Evolutionary conservation across 2,329 filamentous ascomycete species (phyloP).

Genomic region (Ophiostoma sp.): DNA sequence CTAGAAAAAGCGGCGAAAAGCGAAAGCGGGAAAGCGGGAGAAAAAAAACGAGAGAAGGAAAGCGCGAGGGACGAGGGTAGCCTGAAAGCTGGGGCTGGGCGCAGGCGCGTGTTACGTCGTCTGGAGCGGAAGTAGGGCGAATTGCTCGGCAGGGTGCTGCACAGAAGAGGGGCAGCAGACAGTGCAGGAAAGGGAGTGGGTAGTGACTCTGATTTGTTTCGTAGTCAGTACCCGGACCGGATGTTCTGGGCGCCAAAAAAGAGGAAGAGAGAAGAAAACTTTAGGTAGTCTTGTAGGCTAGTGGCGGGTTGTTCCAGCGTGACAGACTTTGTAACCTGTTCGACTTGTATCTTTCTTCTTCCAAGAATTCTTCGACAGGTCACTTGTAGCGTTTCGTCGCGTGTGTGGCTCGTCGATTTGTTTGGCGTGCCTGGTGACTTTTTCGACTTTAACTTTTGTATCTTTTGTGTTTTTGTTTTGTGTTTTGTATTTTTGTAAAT

Average conservation of each 20-base stretch:
- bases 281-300: not conserved
- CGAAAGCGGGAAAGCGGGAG: constrained; percentile 3
- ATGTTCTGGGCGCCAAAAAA: not conserved
- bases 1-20: not conserved
- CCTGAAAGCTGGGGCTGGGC: not conserved
- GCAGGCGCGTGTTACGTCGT: not conserved
- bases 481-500: not conserved
- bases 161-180: not conserved
- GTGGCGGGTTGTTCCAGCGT: not conserved
- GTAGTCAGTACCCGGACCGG: not conserved
- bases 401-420: no score
- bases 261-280: not conserved
- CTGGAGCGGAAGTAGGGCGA: not conserved
- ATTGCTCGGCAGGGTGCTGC: not conserved
- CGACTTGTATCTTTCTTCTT: not conserved
- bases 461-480: no score
- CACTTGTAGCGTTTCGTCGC: no score
- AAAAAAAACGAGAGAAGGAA: not conserved
- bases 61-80: not conserved
- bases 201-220: not conserved
- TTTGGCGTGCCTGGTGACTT: no score
- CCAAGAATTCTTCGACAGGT: no score
- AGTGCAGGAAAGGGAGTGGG: no score
- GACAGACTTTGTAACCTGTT: no score
- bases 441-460: no score